These are phyloP conservation scores for Hymenoscyphus repandus DNA, from an alignment of 2,329 filamentous ascomycete genomes.

Conservation along the genomic window DNA sequence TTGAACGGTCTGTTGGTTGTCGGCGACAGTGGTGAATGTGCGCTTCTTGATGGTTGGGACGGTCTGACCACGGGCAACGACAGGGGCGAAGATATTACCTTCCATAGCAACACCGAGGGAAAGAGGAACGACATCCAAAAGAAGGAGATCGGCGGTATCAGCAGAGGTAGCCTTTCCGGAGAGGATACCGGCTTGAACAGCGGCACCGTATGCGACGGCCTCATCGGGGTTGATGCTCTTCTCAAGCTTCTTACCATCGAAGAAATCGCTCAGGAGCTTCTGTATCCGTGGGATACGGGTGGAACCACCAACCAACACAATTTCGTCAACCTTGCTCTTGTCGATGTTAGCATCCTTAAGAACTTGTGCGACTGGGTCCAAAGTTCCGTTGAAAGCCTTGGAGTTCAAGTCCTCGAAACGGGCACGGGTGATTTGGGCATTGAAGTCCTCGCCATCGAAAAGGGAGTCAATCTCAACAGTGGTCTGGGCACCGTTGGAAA, in stretches of 20 bases:
- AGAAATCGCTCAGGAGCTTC: conserved; percentile 98
- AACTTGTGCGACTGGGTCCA: conserved; percentile 94
- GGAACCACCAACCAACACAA: conserved; percentile 96
- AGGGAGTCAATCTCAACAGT: conserved; percentile 98
- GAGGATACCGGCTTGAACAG: conserved; percentile 97
- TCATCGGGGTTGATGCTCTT: conserved; percentile 99
- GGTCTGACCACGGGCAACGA: conserved; percentile 74
- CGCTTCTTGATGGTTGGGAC: conserved; percentile 77
- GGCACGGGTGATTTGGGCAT: conserved; percentile 93
- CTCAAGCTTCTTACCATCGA: conserved; percentile 99
- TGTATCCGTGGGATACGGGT: conserved; percentile 99
- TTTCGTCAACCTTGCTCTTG: conserved; percentile 93
- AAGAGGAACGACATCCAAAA: conserved; percentile 93
- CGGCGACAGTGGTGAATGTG: conserved; percentile 83
- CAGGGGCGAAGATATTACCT: conserved; percentile 96
- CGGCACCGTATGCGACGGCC: conserved; percentile 97
- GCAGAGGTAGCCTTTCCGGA: conserved; percentile 96
- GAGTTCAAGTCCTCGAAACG: conserved; percentile 98
- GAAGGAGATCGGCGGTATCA: conserved; percentile 88
- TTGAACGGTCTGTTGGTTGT: conserved; percentile 74
- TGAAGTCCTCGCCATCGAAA: conserved; percentile 97
- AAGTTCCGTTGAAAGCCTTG: conserved; percentile 88
- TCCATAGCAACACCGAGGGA: conserved; percentile 99
- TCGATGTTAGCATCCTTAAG: conserved; percentile 86
- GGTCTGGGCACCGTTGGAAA: conserved; percentile 95